phyloP scores from a whole-genome alignment of 495 filamentous ascomycete species.

The Aspergillus hancockii region DNA sequence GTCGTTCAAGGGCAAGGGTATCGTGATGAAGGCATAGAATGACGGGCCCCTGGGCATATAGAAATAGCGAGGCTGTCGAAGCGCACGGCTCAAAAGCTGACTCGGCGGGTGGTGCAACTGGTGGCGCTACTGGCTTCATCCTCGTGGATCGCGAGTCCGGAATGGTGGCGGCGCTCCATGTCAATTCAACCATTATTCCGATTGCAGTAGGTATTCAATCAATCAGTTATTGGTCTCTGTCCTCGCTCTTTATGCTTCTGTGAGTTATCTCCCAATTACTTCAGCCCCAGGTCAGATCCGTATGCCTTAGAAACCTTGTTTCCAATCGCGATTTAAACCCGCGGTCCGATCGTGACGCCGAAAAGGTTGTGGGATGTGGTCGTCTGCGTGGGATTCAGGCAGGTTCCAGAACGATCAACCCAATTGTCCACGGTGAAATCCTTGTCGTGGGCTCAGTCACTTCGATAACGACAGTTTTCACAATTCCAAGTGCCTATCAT shows the following conservation, averaged over 20 bases:
- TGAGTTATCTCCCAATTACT: background rate
- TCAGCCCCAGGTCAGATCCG: no score
- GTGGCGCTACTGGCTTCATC: constrained; percentile 45
- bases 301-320: no score
- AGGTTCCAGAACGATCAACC: background rate
- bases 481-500: constrained; percentile 15
- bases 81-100: constrained; percentile 79
- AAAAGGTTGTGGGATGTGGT: background rate
- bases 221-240: background rate
- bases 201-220: background rate
- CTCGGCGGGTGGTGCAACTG: constrained; percentile 31
- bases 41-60: constrained; percentile 77
- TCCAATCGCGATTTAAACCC: background rate
- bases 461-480: constrained; percentile 3
- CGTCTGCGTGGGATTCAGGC: background rate
- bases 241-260: background rate
- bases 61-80: constrained; percentile 81
- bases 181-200: constrained; percentile 31
- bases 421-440: background rate
- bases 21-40: constrained; percentile 88
- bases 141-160: constrained; percentile 30
- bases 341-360: background rate
- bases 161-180: constrained; percentile 33
- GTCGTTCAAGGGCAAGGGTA: constrained; percentile 82
- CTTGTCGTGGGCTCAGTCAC: background rate